Evolutionary conservation across 225 moss, liverwort and hornwort species (phyloP), one percentile per base, ranked within the genome.

Genomic region (Ulota crispa): DNA sequence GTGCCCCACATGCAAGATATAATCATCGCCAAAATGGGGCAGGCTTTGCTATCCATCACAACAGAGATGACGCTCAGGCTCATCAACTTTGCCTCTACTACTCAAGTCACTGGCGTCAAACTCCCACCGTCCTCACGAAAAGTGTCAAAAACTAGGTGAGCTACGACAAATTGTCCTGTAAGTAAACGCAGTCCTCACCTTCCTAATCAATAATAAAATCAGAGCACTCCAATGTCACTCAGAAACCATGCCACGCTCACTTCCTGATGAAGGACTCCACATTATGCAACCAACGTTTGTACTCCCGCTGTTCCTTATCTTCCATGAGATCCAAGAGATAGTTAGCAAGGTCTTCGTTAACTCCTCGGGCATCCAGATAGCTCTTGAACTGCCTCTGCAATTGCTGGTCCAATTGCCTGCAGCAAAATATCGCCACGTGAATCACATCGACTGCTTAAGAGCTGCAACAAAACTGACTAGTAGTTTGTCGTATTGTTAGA

Each of bases 271-370:
- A 90, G 3, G 70, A 64, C 67, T 84, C 62, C 53, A 90, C 84
- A n/a, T 88, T 88, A 66, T 27, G 69, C 82, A 90, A 84, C 90
- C 90, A 90, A 31, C 90, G 86, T 56, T 67, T 66, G 66, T 90
- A 90, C 80, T 90, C 90, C n/a, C 90, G 84, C 69, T 86, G 86
- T 70, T 90, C 90, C 78, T 90, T 90, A 41, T 90, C 90, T 77
- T 90, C 90, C 78, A 90, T 69, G 32, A 90, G 88, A 75, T 90
- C 90, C 77, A 90, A 30, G 18, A 90, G 82, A 82, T 90, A 90
- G 77, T 88, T 90, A 0, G 88, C 39, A 39, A 90, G 88, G 23
- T 90, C 86, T 21, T 86, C 86, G 57, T 90, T 90, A 30, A 90
- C 80, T 23, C 90, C 88, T 84, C 90, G 84, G 5, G 78, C 50